phyloP scores from a whole-genome alignment of 805 yeast genomes.

The Helenozyma rhizophorensis region DNA sequence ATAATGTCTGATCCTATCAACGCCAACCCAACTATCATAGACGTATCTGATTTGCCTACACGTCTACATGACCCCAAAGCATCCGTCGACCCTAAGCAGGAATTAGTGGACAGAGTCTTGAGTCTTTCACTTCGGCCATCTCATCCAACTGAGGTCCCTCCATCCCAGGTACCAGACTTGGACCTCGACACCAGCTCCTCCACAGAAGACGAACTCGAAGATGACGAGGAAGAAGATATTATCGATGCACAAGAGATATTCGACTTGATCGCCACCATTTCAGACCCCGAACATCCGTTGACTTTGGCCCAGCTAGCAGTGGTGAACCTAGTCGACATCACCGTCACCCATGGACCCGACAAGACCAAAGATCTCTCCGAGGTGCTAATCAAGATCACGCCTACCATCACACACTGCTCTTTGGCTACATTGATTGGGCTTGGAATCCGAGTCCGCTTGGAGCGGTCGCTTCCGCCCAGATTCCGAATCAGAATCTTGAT shows the following conservation, averaged over 20 bases:
- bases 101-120: slow-evolving; percentile 24
- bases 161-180: slow-evolving; percentile 23
- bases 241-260: slow-evolving; percentile 83
- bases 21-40: slow-evolving; percentile 86
- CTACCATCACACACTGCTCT: slow-evolving; percentile 97
- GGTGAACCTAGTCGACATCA: slow-evolving; percentile 78
- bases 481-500: slow-evolving; percentile 74
- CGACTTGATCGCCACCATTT: slow-evolving; percentile 16
- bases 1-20: slow-evolving; percentile 78
- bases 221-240: slow-evolving; percentile 47
- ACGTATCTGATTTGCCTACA: slow-evolving; percentile 71
- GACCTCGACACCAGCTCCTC: slow-evolving; percentile 18
- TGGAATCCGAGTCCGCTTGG: slow-evolving; percentile 88
- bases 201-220: slow-evolving; percentile 22
- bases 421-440: slow-evolving; percentile 93
- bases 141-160: slow-evolving; percentile 3
- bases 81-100: slow-evolving; percentile 12
- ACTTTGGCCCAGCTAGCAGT: slow-evolving; percentile 93
- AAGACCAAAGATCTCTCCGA: slow-evolving; percentile 54
- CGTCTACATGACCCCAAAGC: slow-evolving; percentile 32
- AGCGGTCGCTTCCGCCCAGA: slow-evolving; percentile 80
- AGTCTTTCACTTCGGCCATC: slow-evolving; percentile 28
- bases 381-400: slow-evolving; percentile 81
- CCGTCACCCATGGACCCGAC: slow-evolving; percentile 53
- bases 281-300: slow-evolving; percentile 95